Base-by-base conservation (phyloP, 2,329 filamentous ascomycete genomes). In the Didymella pomorum region DNA sequence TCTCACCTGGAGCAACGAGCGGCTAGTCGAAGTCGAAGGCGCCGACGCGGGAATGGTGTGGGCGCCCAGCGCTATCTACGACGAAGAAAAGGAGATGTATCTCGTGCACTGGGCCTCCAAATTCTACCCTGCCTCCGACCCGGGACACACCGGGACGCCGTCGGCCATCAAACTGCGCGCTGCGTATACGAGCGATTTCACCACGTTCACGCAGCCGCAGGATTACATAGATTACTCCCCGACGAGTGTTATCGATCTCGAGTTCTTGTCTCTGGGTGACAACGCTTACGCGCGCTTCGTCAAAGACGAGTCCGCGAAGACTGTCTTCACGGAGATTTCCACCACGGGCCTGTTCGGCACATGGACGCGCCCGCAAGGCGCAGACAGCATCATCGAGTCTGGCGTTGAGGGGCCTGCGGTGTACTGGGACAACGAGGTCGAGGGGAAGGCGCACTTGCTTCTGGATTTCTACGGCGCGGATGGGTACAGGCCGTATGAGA, bases 1-100 rank as follows among this genome's bases (percentile, higher is more conserved):
- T 5, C 68, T 83, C 9, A 82, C 79, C 60, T 86, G 82, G 80
- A 75, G 64, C 11, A 73, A 74, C 14, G 82, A 85, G 66, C 73
- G 82, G 6, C 74, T 86, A 1, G 78, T 84, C 1, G 16, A 35
- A 35, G 16, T 72, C 69, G 0, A 83, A 86, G 12, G 83, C 86
- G 62, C 79, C 84, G 56, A 70, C 71, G 18, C 31, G 2, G 31
- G 31, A 14, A 35, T 35, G 31, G 31, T 35, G 7, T 35, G 31
- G 31, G 31, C 31, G 16, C 31, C 31, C 31, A 35, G 31, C 31
- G 31, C 31, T 7, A 8, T 35, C 16, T 35, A n/a, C 31, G 31
- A 35, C 31, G 31, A 35, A 3, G 31, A 35, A 8, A 35, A 35
- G 16, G 31, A 16, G 5, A 6, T 2, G 16, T 35, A n/a, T 11